Percentiles rank a stretch among this genome's conserved stretches.
phyloP scores from a whole-genome alignment of 495 filamentous ascomycete genomes.

The Hypoxylon trugodes region DNA sequence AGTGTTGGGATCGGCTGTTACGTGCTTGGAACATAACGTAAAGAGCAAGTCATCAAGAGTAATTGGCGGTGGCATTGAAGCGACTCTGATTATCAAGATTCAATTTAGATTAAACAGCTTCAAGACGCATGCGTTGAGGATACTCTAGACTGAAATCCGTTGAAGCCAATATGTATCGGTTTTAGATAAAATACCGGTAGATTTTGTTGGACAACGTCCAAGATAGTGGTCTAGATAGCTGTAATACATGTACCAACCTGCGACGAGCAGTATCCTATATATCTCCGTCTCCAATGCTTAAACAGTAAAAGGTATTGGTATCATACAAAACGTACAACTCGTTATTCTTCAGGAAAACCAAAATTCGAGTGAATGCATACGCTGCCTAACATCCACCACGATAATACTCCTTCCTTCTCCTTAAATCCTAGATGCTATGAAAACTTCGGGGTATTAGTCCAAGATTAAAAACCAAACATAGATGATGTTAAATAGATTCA shows the following conservation, averaged over 20 bases:
- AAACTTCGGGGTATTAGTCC: too few species aligned
- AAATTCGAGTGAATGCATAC: constrained; percentile 8
- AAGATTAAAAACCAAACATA: too few species aligned
- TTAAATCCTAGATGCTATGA: too few species aligned
- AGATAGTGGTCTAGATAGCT: not conserved
- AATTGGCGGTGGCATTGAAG: too few species aligned
- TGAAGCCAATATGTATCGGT: not conserved
- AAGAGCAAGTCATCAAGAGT: too few species aligned
- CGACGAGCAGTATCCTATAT: not conserved
- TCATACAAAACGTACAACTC: not conserved
- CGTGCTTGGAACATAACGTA: too few species aligned
- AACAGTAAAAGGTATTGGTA: constrained; percentile 6
- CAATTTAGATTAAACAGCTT: too few species aligned
- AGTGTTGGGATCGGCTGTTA: too few species aligned
- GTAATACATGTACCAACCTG: not conserved
- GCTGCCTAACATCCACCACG: not conserved
- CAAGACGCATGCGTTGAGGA: not conserved
- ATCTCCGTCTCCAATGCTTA: not conserved
- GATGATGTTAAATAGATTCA: not conserved
- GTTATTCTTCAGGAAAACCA: not conserved
- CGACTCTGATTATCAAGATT: too few species aligned
- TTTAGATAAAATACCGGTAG: not conserved
- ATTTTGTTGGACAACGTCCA: not conserved
- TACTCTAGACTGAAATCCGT: not conserved
- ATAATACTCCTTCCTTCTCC: not conserved